These are phyloP conservation scores for Trichoderma simmonsii DNA, from an alignment of 2,329 filamentous ascomycete species.

Conservation along the genomic window DNA sequence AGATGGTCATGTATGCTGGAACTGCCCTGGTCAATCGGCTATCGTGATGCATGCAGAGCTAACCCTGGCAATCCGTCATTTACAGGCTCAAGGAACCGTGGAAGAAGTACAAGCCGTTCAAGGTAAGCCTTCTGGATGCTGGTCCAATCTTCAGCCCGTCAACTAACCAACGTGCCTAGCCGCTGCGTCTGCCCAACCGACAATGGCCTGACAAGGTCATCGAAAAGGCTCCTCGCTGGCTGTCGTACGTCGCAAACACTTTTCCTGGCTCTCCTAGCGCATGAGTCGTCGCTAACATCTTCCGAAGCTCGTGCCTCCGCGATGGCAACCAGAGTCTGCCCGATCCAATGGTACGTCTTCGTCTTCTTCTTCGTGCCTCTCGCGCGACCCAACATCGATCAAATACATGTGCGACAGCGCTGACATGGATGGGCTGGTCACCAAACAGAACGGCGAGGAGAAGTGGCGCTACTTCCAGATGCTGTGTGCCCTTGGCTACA, in stretches of 20 bases:
- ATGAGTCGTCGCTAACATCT: not conserved
- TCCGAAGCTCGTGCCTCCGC: not conserved
- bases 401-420: not conserved
- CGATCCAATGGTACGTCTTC: not conserved
- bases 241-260: not conserved
- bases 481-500: conserved; percentile 3
- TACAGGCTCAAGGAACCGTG: conserved; percentile 2
- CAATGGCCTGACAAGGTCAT: conserved; percentile 8
- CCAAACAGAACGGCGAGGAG: conserved; percentile 2
- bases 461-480: conserved; percentile 10
- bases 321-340: conserved; percentile 12
- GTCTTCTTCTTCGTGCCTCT: not conserved
- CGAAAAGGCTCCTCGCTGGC: conserved; percentile 6
- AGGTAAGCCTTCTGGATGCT: not conserved
- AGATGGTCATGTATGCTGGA: not conserved
- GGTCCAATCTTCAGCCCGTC: not conserved
- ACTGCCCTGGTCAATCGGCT: not conserved
- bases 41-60: not conserved
- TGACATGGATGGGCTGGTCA: not conserved
- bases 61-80: not conserved
- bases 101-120: conserved; percentile 10
- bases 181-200: not conserved
- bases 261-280: not conserved
- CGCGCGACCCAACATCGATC: not conserved
- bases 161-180: not conserved